These are phyloP conservation scores for Viridothelium virens DNA, from an alignment of 495 filamentous ascomycete genomes.

Conservation along the genomic window DNA sequence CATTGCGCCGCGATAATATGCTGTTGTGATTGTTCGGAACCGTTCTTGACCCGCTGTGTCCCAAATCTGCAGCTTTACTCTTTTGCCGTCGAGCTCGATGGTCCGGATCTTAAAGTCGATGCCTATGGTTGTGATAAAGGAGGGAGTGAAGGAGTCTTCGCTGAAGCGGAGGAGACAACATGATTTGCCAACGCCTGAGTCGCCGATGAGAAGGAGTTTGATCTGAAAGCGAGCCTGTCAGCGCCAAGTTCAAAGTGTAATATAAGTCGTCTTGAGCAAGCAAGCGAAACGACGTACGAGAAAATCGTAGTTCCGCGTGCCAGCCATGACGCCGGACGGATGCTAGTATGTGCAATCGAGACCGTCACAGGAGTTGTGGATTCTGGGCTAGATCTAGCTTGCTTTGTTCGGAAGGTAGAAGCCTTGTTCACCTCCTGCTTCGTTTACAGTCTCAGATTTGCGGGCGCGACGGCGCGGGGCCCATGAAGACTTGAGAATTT, in stretches of 20 bases:
- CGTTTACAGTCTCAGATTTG: not conserved
- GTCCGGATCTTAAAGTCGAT: conserved; percentile 99
- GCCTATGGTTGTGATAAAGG: conserved; percentile 98
- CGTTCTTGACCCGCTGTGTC: conserved; percentile 97
- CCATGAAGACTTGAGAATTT: not conserved
- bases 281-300: conserved; percentile 53
- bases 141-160: conserved; percentile 97
- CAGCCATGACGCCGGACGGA: conserved; percentile 63
- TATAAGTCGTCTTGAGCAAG: not conserved
- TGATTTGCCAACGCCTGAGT: conserved; percentile 96
- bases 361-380: not conserved
- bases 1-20: conserved; percentile 98
- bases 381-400: not conserved
- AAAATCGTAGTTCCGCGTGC: conserved; percentile 97
- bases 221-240: conserved; percentile 51
- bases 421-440: conserved; percentile 10
- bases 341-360: conserved; percentile 19
- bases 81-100: conserved; percentile 95
- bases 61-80: conserved; percentile 99
- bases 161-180: conserved; percentile 98
- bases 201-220: conserved; percentile 96
- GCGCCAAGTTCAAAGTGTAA: not conserved
- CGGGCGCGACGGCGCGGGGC: not conserved
- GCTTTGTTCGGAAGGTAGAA: conserved; percentile 6
- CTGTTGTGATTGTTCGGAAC: conserved; percentile 97